Evolutionary conservation across 768 basidiomycete species (phyloP).

Genomic region (Mycena venus): DNA sequence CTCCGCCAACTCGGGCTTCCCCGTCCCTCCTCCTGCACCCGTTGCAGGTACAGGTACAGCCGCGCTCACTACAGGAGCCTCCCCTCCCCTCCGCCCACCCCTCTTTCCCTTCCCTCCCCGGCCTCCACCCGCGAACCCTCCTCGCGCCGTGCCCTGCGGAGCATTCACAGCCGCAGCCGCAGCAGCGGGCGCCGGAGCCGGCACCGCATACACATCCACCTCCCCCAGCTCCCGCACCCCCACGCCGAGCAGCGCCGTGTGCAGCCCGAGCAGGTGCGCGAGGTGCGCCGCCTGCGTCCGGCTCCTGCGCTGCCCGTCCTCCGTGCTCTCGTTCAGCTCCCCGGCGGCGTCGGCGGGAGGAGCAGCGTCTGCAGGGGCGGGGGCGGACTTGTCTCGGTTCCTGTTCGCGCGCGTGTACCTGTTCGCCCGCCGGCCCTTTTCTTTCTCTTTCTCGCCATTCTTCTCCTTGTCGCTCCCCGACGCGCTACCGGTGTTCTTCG

Average conservation of each 20-base stretch:
- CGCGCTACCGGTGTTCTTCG: not conserved
- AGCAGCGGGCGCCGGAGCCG: not conserved
- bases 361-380: too few relatives aligned
- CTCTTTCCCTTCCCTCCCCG: not conserved
- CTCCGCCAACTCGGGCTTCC: slow-evolving; percentile 74
- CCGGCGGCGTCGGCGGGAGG: not conserved
- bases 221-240: slow-evolving; percentile 60
- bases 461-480: not conserved
- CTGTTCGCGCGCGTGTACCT: too few relatives aligned
- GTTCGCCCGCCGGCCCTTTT: not conserved
- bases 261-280: slow-evolving; percentile 63
- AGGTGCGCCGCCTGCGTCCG: slow-evolving; percentile 16
- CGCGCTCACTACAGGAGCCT: not conserved
- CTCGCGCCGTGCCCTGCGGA: slow-evolving; percentile 41
- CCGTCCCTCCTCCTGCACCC: slow-evolving; percentile 48
- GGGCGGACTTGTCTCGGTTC: too few relatives aligned
- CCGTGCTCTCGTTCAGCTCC: not conserved
- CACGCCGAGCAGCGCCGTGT: slow-evolving; percentile 63
- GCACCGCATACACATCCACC: slow-evolving; percentile 29
- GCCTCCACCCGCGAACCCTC: slow-evolving; percentile 52
- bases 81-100: not conserved
- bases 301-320: not conserved
- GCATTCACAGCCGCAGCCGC: not conserved
- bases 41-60: not conserved
- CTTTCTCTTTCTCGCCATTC: not conserved